Conservation (phyloP, 306 rosid species). For the Fragaria iinumae region DNA sequence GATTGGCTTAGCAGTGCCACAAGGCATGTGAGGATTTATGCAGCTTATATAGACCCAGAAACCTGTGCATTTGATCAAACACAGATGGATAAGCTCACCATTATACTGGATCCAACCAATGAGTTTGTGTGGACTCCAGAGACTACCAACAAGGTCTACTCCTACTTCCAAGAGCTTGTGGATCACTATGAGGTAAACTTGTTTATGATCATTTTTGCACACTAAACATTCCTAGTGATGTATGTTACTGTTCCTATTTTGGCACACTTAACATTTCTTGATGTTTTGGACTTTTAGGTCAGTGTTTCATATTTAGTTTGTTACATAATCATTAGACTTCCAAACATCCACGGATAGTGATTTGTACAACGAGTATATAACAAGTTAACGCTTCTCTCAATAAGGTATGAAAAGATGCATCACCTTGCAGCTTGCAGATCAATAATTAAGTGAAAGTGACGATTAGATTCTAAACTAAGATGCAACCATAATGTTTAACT, state of each 20-base stretch:
- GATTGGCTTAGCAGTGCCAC: constrained; percentile 77
- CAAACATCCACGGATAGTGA: neutral
- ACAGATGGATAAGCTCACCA: constrained; percentile 90
- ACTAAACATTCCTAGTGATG: neutral
- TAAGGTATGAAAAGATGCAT: neutral
- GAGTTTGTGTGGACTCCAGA: constrained; percentile 90
- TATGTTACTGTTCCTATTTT: neutral
- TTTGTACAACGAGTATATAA: neutral
- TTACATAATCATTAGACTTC: neutral
- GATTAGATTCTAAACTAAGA: neutral
- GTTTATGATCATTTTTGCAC: neutral
- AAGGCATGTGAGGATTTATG: constrained; percentile 75
- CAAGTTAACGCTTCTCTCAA: neutral
- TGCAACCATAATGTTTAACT: neutral
- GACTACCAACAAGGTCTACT: constrained; percentile 60
- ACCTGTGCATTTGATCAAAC: constrained; percentile 88
- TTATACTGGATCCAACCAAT: constrained; percentile 80
- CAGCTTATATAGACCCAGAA: constrained; percentile 78
- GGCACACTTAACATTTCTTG: no score
- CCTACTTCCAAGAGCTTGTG: constrained; percentile 92
- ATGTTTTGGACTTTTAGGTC: neutral
- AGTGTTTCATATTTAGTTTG: neutral
- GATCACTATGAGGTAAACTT: constrained; percentile 89
- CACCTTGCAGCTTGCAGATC: neutral
- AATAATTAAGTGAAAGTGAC: neutral